Evolutionary conservation across 1,139 yeast species (phyloP).

Genomic region (Saccharomyces uvarum): DNA sequence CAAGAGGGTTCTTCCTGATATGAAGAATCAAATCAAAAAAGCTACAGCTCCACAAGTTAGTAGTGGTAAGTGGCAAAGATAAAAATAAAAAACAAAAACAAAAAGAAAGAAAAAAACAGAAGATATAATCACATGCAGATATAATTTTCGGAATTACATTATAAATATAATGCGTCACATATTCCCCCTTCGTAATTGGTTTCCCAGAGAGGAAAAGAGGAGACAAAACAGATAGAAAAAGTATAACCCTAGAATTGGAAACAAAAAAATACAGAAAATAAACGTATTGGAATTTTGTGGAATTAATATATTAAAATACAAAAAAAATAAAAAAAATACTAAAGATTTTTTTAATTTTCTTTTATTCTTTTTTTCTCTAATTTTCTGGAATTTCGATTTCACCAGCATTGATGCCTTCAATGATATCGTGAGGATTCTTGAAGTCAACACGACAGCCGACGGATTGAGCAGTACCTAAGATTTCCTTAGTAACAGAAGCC

Average conservation of each 20-base stretch:
- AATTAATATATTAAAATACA: neutral
- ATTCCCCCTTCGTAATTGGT: neutral
- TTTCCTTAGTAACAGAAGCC: conserved; percentile 96
- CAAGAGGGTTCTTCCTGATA: neutral
- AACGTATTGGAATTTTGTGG: neutral
- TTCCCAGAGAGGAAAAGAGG: neutral
- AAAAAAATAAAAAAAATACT: neutral
- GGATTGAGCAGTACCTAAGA: conserved; percentile 99
- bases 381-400: conserved; percentile 93
- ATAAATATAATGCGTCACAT: neutral
- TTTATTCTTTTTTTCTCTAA: conserved; percentile 33
- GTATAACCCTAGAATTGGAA: neutral
- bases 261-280: neutral
- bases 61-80: neutral
- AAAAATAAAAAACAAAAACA: neutral
- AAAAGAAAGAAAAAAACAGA: neutral
- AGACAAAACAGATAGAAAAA: neutral
- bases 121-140: neutral
- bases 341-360: neutral
- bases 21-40: neutral
- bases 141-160: neutral
- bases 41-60: neutral
- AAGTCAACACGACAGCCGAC: conserved; percentile 98
- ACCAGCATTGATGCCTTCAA: conserved; percentile 96
- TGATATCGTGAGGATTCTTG: conserved; percentile 98